A percentile compares a stretch with the other conserved stretches of the same genome.
These are phyloP conservation scores for Scleroderma bovista DNA, from an alignment of 768 basidiomycete species.

Conservation along the genomic window DNA sequence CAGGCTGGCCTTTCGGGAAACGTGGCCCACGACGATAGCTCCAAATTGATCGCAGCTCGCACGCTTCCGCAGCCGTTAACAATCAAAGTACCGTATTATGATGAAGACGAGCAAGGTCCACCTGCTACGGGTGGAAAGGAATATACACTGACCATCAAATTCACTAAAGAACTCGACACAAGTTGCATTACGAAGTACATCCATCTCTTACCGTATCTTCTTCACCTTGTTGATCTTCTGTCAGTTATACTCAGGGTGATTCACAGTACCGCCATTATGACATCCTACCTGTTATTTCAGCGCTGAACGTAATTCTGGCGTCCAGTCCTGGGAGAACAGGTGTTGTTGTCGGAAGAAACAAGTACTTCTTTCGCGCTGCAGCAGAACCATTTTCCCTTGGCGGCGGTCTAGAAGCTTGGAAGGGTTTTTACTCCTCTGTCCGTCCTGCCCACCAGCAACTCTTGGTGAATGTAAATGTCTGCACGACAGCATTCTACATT, in stretches of 20 bases:
- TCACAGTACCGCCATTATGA: slow-evolving; percentile 40
- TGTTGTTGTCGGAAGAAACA: slow-evolving; percentile 47
- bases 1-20: slow-evolving; percentile 33
- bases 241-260: slow-evolving; percentile 43
- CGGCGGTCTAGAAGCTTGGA: slow-evolving; percentile 57
- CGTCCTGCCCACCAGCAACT: slow-evolving; percentile 37
- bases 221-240: slow-evolving; percentile 5
- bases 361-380: slow-evolving; percentile 43
- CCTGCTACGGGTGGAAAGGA: slow-evolving; percentile 29
- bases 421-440: slow-evolving; percentile 40
- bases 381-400: slow-evolving; percentile 32
- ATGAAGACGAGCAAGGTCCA: slow-evolving; percentile 36
- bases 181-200: slow-evolving; percentile 27
- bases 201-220: background rate
- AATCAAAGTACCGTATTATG: slow-evolving; percentile 37
- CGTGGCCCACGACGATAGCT: slow-evolving; percentile 45
- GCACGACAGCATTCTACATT: slow-evolving; percentile 42
- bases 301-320: slow-evolving; percentile 46
- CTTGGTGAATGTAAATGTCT: slow-evolving; percentile 54
- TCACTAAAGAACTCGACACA: slow-evolving; percentile 40
- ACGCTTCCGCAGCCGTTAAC: slow-evolving; percentile 37
- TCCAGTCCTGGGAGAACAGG: slow-evolving; percentile 42
- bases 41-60: slow-evolving; percentile 40
- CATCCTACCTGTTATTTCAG: slow-evolving; percentile 41
- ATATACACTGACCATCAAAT: slow-evolving; percentile 41